Evolutionary conservation across 164 flowering plant species (phyloP).

Genomic region (Vitis rupestris): DNA sequence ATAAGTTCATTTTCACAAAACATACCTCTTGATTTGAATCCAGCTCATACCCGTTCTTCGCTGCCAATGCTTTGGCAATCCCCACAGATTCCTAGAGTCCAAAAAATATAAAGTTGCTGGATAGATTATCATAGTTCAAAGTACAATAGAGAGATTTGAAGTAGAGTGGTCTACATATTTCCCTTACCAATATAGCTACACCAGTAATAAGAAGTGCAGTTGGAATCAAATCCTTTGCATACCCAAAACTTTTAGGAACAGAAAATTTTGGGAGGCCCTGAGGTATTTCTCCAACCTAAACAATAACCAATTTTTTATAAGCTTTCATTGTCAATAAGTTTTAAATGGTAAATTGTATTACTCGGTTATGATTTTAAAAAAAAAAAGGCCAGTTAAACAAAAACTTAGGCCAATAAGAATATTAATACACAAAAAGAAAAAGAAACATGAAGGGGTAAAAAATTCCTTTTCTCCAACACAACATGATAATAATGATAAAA

Average conservation of each 20-base stretch:
- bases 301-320: constrained; percentile 9
- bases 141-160: neutral
- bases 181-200: constrained; percentile 91
- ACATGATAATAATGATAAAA: too few species aligned
- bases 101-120: constrained; percentile 1
- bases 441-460: neutral
- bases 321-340: neutral
- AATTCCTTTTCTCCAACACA: too few species aligned
- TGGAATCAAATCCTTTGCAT: constrained; percentile 71
- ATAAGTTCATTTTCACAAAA: neutral
- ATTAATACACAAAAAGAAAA: neutral
- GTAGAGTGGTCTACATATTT: neutral
- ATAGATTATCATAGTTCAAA: constrained; percentile 7
- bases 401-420: neutral
- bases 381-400: too few species aligned
- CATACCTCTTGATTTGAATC: constrained; percentile 96
- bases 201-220: constrained; percentile 93
- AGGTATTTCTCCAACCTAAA: constrained; percentile 95
- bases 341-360: too few species aligned
- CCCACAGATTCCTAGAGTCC: constrained; percentile 91
- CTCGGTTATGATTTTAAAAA: neutral
- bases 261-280: constrained; percentile 96
- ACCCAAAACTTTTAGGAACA: constrained; percentile 63
- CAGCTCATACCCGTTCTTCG: constrained; percentile 96
- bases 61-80: constrained; percentile 98